Evolutionary conservation across 805 yeast species (phyloP).

Genomic region (Candida endomychidarum): DNA sequence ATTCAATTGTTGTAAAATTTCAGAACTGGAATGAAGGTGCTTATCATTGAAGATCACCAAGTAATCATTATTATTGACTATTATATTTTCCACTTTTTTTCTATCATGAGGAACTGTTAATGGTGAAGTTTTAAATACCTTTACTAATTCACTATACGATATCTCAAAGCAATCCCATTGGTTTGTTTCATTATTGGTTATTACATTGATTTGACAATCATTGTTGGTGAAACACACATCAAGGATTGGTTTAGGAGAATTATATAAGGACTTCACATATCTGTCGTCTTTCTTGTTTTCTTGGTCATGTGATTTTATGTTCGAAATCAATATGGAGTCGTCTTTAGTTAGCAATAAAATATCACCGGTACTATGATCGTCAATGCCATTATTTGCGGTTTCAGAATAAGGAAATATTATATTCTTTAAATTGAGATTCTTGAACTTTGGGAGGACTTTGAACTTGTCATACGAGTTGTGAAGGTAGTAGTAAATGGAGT

Average conservation of each 20-base stretch:
- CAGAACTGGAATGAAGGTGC: slow-evolving; percentile 4
- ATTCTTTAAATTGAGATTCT: slow-evolving; percentile 25
- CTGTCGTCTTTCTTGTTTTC: slow-evolving; percentile 38
- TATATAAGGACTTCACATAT: slow-evolving; percentile 28
- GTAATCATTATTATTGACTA: slow-evolving; percentile 1
- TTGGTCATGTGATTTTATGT: slow-evolving; percentile 28
- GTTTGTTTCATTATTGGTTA: slow-evolving; percentile 19
- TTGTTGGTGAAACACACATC: slow-evolving; percentile 24
- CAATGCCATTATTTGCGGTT: slow-evolving; percentile 1
- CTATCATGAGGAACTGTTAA: slow-evolving; percentile 4
- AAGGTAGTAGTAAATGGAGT: slow-evolving; percentile 28
- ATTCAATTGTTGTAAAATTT: slow-evolving; percentile 5
- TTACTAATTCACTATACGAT: slow-evolving; percentile 26
- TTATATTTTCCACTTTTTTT: slow-evolving; percentile 6
- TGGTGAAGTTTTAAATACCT: slow-evolving; percentile 27
- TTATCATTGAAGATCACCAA: slow-evolving; percentile 4
- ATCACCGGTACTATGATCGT: slow-evolving; percentile 25
- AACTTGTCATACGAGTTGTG: slow-evolving; percentile 31
- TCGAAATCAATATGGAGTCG: slow-evolving; percentile 26
- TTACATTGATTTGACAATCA: slow-evolving; percentile 24
- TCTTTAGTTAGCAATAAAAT: slow-evolving; percentile 31
- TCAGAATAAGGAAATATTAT: slow-evolving; percentile 26
- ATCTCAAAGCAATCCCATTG: slow-evolving; percentile 38
- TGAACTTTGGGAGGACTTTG: slow-evolving; percentile 33
- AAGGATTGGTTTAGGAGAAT: slow-evolving; percentile 13